Base-by-base conservation (phyloP, 768 basidiomycete genomes). In the Podaxis pistillaris region DNA sequence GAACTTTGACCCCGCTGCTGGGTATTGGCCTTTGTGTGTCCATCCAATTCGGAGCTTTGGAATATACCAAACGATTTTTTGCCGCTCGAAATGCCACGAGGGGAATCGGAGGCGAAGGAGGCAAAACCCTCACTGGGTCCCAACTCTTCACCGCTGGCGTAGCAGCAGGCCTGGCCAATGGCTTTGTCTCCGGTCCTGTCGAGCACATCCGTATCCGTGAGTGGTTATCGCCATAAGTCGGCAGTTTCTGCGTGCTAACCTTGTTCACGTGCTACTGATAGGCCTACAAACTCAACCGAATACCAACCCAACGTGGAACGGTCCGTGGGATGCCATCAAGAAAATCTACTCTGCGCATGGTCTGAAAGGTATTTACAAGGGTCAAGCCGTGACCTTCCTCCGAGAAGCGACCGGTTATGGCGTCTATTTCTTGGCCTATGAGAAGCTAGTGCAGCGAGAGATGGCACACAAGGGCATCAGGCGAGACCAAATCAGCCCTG, bases 121-220 rank as follows among this genome's bases (percentile, higher is more conserved):
- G 92, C 4, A 81, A 79, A 68, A 75, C 75, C 11, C 81, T 95
- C 12, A 80, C 78, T 44, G 77, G 78, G 28, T 72, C 73, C 15
- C 94, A 98, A 73, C 79, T 96, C 12, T 83, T 92, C 65, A 68
- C 78, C 1, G 82, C 94, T 17, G 96, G 96, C 66, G 86, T 94
- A 3, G 77, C 86, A 40, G 96, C 96, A 24, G 96, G 96, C 28
- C 74, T 97, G 28, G 88, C 93, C 9, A 98, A 98, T 70, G 90
- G 93, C 30, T 81, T 96, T 63, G 94, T 97, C 40, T 96, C 95
- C 0, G 94, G 95, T 1, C 96, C 96, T 5, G 96, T 98, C 17
- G 96, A 98, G 74, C 96, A 98, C 71, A 95, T 98, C 72, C 92
- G 96, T 78, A 98, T 98, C 66, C 88, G 93, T 94, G 67, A 72